Conservation (phyloP, 1,284 basidiomycete genomes). For the Termitomyces sp. region DNA sequence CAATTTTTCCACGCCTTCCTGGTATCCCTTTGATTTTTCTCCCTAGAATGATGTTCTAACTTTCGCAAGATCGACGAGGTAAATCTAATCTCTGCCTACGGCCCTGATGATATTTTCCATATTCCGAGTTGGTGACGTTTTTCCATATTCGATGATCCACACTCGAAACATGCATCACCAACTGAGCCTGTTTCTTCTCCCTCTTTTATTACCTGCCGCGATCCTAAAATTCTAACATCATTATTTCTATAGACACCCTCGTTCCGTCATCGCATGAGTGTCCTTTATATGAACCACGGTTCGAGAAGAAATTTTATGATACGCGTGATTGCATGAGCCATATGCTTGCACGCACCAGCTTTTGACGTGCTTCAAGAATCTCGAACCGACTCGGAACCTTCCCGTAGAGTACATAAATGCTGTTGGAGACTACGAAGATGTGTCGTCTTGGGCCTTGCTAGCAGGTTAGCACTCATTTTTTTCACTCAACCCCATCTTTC, state of each 20-base stretch:
- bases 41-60: neutral
- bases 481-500: neutral
- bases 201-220: neutral
- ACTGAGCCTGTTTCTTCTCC: conserved; percentile 41
- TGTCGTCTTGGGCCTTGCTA: neutral
- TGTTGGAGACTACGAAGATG: neutral
- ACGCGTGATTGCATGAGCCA: neutral
- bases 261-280: neutral
- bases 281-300: neutral
- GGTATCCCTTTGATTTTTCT: neutral
- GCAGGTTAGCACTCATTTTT: conserved; percentile 15
- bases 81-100: conserved; percentile 10
- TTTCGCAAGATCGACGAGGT: neutral
- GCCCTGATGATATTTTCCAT: conserved; percentile 62
- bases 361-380: neutral
- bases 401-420: neutral
- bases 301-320: neutral
- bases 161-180: conserved; percentile 82
- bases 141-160: conserved; percentile 49
- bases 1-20: neutral
- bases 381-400: neutral
- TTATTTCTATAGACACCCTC: neutral
- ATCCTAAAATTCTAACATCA: conserved; percentile 3
- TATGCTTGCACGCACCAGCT: neutral
- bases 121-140: conserved; percentile 61